These are phyloP conservation scores for Rhodamnia rubescens DNA, from an alignment of 345 rosid genomes.

Conservation along the genomic window DNA sequence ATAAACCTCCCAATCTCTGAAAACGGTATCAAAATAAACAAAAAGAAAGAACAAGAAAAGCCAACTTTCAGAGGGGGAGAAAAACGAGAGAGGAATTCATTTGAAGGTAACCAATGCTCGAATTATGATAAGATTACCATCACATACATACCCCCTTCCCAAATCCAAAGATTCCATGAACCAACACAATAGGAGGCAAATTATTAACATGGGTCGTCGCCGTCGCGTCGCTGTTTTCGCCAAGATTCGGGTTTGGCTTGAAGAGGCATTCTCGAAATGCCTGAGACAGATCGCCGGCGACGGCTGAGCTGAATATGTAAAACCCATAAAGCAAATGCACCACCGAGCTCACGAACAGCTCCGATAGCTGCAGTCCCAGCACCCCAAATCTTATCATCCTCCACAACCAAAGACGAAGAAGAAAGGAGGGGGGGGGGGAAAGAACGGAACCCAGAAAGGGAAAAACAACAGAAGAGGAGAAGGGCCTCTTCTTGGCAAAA, in stretches of 20 bases:
- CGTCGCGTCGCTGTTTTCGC: neutral
- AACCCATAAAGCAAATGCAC: conserved; percentile 74
- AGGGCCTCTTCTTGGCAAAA: neutral
- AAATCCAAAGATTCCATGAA: conserved; percentile 98
- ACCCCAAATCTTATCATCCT: conserved; percentile 61
- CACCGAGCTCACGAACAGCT: conserved; percentile 64
- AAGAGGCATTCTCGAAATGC: conserved; percentile 36
- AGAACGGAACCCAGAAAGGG: neutral
- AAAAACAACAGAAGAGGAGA: neutral
- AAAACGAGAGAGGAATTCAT: neutral
- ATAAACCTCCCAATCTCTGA: conserved; percentile 77
- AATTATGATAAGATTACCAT: neutral
- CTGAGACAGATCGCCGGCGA: conserved; percentile 78
- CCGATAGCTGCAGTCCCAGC: conserved; percentile 55
- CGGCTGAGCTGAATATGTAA: conserved; percentile 81
- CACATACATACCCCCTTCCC: conserved; percentile 70
- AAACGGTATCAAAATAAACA: neutral
- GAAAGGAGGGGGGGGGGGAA: neutral
- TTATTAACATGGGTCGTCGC: conserved; percentile 9
- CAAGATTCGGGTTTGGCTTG: conserved; percentile 22
- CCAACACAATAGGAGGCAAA: conserved; percentile 83
- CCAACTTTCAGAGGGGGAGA: neutral
- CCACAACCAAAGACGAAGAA: neutral
- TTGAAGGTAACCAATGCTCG: neutral
- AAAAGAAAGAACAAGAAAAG: neutral